Base-by-base conservation (phyloP, 2,329 filamentous ascomycete species). In the Purpureocillium lavendulum region DNA sequence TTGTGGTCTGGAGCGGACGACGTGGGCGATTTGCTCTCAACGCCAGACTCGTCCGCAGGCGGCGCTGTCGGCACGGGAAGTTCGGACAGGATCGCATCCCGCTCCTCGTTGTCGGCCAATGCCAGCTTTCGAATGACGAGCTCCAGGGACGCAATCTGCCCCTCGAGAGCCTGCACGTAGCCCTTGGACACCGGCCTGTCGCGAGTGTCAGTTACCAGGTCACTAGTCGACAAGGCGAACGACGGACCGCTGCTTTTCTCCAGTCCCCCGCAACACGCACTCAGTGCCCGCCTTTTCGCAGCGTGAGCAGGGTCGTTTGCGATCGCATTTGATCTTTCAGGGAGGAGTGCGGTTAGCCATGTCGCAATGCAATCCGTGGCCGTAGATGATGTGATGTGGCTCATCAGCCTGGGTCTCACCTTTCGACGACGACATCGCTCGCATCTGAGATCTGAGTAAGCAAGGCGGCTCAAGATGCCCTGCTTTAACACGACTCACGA, bases 271-370 rank as follows among this genome's bases (percentile, higher is more conserved):
- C 16, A 62, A 53, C n/a, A 59, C 53, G 44, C 65, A 68, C 33
- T 65, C 59, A 8, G 56, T 59, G 15, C 58, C 56, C 7, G 62
- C 61, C 46, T 65, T 63, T 48, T 57, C 50, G 46, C 72, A 76
- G 43, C 66, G 67, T 26, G 63, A 64, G 48, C 72, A 76, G 11
- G 72, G 72, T 12, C 62, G 55, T 34, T 63, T 63, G 4, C 71
- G 66, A 49, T 74, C 67, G 50, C 72, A 76, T 58, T 72, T 75
- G 30, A 75, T 67, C 61, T 26, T 74, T 35, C 7, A 36, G 8
- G 2, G 14, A 21, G 16, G 13, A 17, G n/a, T 3, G 24, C 21
- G 15, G 21, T 26, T 10, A 26, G 21, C 21, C 10, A 5, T 10
- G 21, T 26, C 5, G 21, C 21, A 5, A 5, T 26, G 21, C 21